Percentiles rank a stretch among this genome's conserved stretches.
phyloP scores from a whole-genome alignment of 345 rosid genomes.

The Eucalyptus victrix region DNA sequence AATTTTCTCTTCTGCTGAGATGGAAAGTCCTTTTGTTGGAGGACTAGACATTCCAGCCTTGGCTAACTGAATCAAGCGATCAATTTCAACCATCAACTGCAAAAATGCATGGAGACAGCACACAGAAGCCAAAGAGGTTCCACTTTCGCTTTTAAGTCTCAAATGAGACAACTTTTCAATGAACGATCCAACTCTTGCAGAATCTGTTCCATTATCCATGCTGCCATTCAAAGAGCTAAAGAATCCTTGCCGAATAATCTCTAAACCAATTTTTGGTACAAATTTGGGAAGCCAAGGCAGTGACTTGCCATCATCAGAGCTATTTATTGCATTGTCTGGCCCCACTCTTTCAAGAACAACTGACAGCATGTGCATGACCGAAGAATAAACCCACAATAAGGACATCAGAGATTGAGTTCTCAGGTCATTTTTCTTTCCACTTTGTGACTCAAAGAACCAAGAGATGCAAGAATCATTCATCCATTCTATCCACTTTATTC shows the following conservation, averaged over 20 bases:
- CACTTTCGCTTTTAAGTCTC: conserved; percentile 33
- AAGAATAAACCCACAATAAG: conserved; percentile 63
- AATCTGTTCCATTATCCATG: conserved; percentile 8
- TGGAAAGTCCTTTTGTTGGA: conserved; percentile 16
- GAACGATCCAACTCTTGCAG: conserved; percentile 28
- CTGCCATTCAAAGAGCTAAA: conserved; percentile 16
- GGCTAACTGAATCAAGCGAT: conserved; percentile 48
- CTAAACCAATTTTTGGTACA: conserved; percentile 80
- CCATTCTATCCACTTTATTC: conserved; percentile 52
- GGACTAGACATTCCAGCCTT: conserved; percentile 10
- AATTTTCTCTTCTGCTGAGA: conserved; percentile 39
- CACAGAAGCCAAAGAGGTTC: conserved; percentile 56
- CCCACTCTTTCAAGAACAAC: conserved; percentile 56
- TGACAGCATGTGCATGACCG: conserved; percentile 51
- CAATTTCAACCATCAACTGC: conserved; percentile 23
- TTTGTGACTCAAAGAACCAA: conserved; percentile 18
- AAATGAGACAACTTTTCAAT: conserved; percentile 37
- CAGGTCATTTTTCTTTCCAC: conserved; percentile 9
- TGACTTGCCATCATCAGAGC: conserved; percentile 9
- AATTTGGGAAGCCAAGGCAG: conserved; percentile 78
- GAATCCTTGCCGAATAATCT: conserved; percentile 45
- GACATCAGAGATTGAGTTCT: conserved; percentile 14
- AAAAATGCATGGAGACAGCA: conserved; percentile 62
- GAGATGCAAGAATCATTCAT: conserved; percentile 18
- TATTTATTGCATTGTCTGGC: conserved; percentile 12